Conservation (phyloP, 371 early-diverging fungal genomes). For the Mucor circinelloides region DNA sequence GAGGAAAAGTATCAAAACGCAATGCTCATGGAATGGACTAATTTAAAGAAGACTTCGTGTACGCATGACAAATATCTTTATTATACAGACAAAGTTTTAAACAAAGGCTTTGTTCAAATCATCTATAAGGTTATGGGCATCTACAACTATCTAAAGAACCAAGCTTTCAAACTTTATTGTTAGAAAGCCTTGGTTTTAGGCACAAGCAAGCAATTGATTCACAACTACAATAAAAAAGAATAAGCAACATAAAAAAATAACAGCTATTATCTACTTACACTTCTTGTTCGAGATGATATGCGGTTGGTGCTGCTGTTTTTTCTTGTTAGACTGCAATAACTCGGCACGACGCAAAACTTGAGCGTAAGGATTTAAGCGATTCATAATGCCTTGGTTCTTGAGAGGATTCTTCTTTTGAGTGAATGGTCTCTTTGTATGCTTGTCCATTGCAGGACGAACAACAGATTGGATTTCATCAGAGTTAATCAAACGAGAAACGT, state of each 20-base stretch:
- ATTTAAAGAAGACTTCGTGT: no score
- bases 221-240: not conserved
- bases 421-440: constrained; percentile 85
- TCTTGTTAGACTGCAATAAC: constrained; percentile 65
- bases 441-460: constrained; percentile 83
- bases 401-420: constrained; percentile 98
- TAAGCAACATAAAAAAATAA: not conserved
- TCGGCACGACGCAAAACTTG: constrained; percentile 86
- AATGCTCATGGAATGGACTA: no score
- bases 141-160: no score
- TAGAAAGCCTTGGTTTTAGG: not conserved
- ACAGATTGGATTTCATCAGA: constrained; percentile 98
- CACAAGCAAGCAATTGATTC: not conserved
- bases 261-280: not conserved
- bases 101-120: no score
- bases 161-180: no score
- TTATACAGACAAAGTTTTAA: no score
- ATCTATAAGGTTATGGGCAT: no score
- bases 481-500: constrained; percentile 96
- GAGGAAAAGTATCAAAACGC: no score
- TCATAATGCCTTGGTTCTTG: constrained; percentile 89
- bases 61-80: no score
- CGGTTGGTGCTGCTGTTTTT: not conserved
- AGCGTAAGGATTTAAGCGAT: constrained; percentile 97
- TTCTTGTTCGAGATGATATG: not conserved